Base-by-base conservation (phyloP, 2,329 filamentous ascomycete species). In the Furcasterigmium furcatum region DNA sequence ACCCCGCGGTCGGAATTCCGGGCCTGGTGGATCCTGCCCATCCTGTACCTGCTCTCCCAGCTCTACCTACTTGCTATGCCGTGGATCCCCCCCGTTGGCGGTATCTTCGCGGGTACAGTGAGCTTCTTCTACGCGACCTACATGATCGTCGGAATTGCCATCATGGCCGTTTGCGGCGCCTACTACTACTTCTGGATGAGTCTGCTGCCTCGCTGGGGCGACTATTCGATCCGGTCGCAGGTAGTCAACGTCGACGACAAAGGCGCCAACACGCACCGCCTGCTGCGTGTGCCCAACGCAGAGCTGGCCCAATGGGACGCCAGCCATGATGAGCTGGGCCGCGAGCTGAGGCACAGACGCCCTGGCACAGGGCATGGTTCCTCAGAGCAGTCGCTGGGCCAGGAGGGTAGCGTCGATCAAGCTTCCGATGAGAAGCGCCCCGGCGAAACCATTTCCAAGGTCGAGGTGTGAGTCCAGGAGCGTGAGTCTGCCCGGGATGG, bases 51-150 rank as follows among this genome's bases (percentile, higher is more conserved):
- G 38, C 58, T 80, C 0, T 65, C 81, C 1, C 77, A 85, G 43
- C 46, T 82, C 0, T 88, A 81, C 47, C 65, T 87, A 38, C 64
- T 89, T 3, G 72, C 82, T 14, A 86, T 87, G 73, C 85, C 85
- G 0, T 89, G 85, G 85, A 85, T 82, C 52, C 85, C 85, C 2
- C 86, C 85, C 0, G 68, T 71, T 1, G 74, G 68, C 1, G 85
- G 85, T 0, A 67, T 67, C 0, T 74, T 76, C 27, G 79, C 76
- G 0, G 85, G 84, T 0, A 79, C 84, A 46, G 84, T 88, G 2
- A 84, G 77, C 44, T 89, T 90, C 62, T 89, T 81, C 79, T 90
- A 88, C 52, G 84, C 74, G 2, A 88, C 84, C 0, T 88, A 88
- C 53, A 75, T 77, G 18, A 77, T 82, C 1, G 76, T 80, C 1